phyloP scores from a whole-genome alignment of 495 filamentous ascomycete genomes.

The Neurospora pannonica region DNA sequence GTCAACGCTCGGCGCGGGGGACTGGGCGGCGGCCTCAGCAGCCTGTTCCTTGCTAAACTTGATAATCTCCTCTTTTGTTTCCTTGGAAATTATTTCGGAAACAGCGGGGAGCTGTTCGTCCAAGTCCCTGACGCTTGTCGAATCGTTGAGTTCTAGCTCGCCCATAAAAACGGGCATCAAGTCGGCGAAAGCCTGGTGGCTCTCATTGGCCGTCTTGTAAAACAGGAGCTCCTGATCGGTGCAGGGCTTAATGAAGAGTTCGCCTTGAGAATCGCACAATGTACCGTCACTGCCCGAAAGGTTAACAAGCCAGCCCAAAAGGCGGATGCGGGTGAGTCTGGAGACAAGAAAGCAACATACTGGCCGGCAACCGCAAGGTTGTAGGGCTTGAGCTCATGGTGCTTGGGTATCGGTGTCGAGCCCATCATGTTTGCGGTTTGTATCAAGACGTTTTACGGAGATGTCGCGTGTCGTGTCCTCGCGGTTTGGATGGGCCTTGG shows the following conservation, averaged over 20 bases:
- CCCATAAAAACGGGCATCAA: slow-evolving; percentile 84
- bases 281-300: slow-evolving; percentile 66
- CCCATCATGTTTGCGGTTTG: slow-evolving; percentile 17
- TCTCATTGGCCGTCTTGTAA: slow-evolving; percentile 62
- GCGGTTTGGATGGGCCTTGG: not conserved
- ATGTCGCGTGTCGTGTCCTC: not conserved
- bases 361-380: slow-evolving; percentile 86
- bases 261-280: slow-evolving; percentile 72
- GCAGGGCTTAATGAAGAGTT: slow-evolving; percentile 91
- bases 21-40: slow-evolving; percentile 16
- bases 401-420: slow-evolving; percentile 32
- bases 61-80: slow-evolving; percentile 31
- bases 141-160: slow-evolving; percentile 49
- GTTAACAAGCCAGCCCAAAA: slow-evolving; percentile 1
- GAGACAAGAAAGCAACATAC: slow-evolving; percentile 48
- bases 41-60: slow-evolving; percentile 17
- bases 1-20: slow-evolving; percentile 16
- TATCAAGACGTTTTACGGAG: not conserved
- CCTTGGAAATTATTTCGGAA: slow-evolving; percentile 31
- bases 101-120: slow-evolving; percentile 42
- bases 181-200: slow-evolving; percentile 61
- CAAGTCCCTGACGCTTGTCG: slow-evolving; percentile 35
- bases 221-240: slow-evolving; percentile 79
- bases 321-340: not conserved
- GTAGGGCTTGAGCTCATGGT: slow-evolving; percentile 55